A percentile compares a stretch with the other conserved stretches of the same genome.
These are phyloP conservation scores for Oxalis stricta DNA, from an alignment of 441 rosid species.

Conservation along the genomic window DNA sequence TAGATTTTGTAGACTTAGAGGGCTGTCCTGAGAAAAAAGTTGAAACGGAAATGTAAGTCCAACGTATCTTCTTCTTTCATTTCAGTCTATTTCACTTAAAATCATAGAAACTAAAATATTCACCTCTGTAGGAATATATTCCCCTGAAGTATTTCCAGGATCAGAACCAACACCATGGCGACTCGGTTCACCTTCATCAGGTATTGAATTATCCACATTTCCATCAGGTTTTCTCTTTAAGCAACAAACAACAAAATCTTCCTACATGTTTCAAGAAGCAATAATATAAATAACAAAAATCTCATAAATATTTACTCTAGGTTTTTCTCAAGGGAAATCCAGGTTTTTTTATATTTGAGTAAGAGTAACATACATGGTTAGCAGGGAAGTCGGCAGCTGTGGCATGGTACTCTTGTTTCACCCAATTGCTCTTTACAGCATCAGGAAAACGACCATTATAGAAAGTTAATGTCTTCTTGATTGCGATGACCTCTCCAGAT, in stretches of 20 bases:
- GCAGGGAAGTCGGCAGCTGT: conserved; percentile 5
- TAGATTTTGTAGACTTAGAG: too few species aligned
- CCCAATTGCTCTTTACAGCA: conserved; percentile 10
- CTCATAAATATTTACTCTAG: background rate
- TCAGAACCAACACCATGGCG: background rate
- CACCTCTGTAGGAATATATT: too few species aligned
- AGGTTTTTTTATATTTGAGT: too few species aligned
- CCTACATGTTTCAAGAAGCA: background rate
- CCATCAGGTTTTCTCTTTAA: conserved; percentile 5
- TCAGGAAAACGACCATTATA: conserved; percentile 4
- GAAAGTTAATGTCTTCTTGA: conserved; percentile 15
- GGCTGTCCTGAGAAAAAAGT: too few species aligned
- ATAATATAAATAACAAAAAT: background rate
- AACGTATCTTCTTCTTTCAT: too few species aligned
- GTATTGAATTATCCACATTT: background rate
- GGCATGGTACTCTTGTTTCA: conserved; percentile 15
- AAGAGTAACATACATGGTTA: conserved; percentile 5
- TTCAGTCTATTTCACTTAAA: too few species aligned
- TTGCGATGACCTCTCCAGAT: conserved; percentile 5
- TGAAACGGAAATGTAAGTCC: too few species aligned
- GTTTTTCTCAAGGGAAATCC: background rate
- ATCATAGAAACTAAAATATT: too few species aligned
- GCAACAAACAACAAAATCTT: conserved; percentile 6
- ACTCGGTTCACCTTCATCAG: too few species aligned
- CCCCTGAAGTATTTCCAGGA: conserved; percentile 1